These are phyloP conservation scores for Rhizoclosmatium globosum DNA, from an alignment of 192 early-diverging fungal species.

Conservation along the genomic window DNA sequence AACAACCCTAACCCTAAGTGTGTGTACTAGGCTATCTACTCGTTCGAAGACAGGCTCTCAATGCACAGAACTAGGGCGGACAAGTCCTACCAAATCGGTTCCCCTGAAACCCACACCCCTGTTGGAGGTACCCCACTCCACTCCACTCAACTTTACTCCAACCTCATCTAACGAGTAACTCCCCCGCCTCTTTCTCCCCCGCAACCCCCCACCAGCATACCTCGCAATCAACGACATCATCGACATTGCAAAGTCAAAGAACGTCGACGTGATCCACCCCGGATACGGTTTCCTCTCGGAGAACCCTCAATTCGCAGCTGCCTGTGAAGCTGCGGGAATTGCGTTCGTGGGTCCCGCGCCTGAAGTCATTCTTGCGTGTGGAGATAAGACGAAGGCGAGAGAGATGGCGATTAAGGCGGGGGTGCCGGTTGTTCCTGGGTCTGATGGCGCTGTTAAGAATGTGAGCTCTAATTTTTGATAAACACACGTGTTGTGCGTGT, in stretches of 20 bases:
- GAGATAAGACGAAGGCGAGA: conserved; percentile 96
- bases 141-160: background rate
- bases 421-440: conserved; percentile 95
- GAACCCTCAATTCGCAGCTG: conserved; percentile 91
- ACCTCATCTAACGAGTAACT: background rate
- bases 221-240: conserved; percentile 94
- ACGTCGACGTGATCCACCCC: conserved; percentile 90
- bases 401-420: conserved; percentile 70
- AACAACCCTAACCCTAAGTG: background rate
- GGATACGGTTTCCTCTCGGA: conserved; percentile 97
- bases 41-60: conserved; percentile 87
- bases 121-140: conserved; percentile 62
- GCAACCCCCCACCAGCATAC: conserved; percentile 67
- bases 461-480: background rate
- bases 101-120: conserved; percentile 79
- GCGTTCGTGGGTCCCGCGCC: conserved; percentile 90
- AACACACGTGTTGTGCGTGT: no score
- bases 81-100: conserved; percentile 95
- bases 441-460: background rate
- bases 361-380: conserved; percentile 85
- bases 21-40: conserved; percentile 64
- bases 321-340: conserved; percentile 88
- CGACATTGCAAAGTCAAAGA: conserved; percentile 75
- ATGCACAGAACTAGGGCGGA: conserved; percentile 96
- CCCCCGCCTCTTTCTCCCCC: background rate